A percentile compares a stretch with the other conserved stretches of the same genome.
Conservation (phyloP, 164 flowering plant species). For the Brasenia schreberi region DNA sequence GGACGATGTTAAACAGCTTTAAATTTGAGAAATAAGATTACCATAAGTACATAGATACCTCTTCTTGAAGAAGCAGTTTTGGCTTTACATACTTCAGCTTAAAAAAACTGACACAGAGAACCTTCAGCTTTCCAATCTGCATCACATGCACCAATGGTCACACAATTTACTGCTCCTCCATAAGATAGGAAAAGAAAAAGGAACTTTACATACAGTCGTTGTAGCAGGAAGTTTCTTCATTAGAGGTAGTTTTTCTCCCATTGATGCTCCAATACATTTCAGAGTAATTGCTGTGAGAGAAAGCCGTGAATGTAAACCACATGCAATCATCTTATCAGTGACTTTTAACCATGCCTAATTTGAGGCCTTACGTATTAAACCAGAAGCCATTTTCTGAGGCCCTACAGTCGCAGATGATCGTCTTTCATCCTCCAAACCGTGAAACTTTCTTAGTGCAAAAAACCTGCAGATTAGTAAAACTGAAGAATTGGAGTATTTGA, state of each 20-base stretch:
- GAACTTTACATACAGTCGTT: slow-evolving; percentile 34
- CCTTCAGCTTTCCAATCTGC: slow-evolving; percentile 86
- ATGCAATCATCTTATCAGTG: neutral
- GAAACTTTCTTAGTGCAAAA: slow-evolving; percentile 49
- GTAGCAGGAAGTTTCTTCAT: slow-evolving; percentile 79
- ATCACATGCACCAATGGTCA: neutral
- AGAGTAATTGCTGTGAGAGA: slow-evolving; percentile 76
- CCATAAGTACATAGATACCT: slow-evolving; percentile 30
- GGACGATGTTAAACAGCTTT: too few relatives aligned
- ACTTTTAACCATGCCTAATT: too few relatives aligned
- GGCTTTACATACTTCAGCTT: slow-evolving; percentile 54
- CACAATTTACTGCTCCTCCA: neutral
- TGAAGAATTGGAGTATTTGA: too few relatives aligned
- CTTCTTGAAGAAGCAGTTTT: slow-evolving; percentile 60
- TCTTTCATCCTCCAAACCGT: slow-evolving; percentile 85
- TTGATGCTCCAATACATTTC: slow-evolving; percentile 83
- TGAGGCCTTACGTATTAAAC: slow-evolving; percentile 58
- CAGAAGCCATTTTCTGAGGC: slow-evolving; percentile 78
- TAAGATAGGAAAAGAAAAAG: neutral
- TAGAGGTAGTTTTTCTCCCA: slow-evolving; percentile 62
- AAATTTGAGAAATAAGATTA: neutral
- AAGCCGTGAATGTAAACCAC: slow-evolving; percentile 6
- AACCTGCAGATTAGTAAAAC: slow-evolving; percentile 26
- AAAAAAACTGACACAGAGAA: slow-evolving; percentile 80
- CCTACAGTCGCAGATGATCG: slow-evolving; percentile 37